Base-by-base conservation (phyloP, 2,329 filamentous ascomycete species). In the Nemania abortiva region DNA sequence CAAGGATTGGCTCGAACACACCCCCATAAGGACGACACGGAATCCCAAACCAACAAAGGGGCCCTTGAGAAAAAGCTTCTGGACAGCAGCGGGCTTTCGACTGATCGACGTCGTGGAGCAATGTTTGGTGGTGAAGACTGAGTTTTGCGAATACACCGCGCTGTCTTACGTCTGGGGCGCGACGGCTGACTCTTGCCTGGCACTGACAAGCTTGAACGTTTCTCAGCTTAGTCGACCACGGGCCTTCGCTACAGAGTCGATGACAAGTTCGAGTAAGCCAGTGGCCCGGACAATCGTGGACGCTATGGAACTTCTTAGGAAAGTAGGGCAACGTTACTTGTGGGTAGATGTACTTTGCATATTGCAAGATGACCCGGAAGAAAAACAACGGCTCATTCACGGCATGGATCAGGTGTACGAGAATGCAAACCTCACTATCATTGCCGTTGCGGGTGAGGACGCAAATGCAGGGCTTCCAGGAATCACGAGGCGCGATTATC, bases 321-420 rank as follows among this genome's bases (percentile, higher is more conserved):
- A 54, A 15, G 7, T 54, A 24, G 52, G 52, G 15, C 13, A 31
- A 15, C 15, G 24, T 13, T 34, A 31, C 24, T 15, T 54, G 7
- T 54, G 52, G 52, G 29, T 34, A 34, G 52, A 54, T 15, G 52
- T 24, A 18, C 29, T 54, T 31, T 54, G 52, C 52, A 54, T 54
- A 9, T 29, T 54, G 5, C 52, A 54, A 20, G 27, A 54, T 54
- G 52, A 54, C 24, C 11, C 15, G 24, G 52, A 24, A 4, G 15
- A 18, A 22, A n/a, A 31, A 20, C 20, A 34, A 24, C 24, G 20
- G 52, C 13, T 31, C 9, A 31, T 54, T 11, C 15, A 27, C 13
- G 11, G 13, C 10, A 54, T 54, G 52, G 6, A 31, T 54, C 15
- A 22, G 18, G 29, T 55, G 11, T 55, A 55, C 29, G 31, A 37